Evolutionary conservation across 192 early-diverging fungal species (phyloP).

Genomic region (Rhizophagus sp.): DNA sequence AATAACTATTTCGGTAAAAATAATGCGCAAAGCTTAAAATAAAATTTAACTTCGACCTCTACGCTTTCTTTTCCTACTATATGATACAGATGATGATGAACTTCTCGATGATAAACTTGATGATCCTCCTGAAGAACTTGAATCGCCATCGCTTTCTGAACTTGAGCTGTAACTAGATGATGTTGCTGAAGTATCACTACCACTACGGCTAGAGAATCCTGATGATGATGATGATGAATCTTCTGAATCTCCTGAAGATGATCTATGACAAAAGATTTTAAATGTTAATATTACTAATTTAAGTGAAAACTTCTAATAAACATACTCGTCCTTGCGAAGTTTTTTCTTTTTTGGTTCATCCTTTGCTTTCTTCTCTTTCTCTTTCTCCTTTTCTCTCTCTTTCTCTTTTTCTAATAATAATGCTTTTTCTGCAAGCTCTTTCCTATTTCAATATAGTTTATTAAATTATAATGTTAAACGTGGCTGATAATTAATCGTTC

Average conservation of each 20-base stretch:
- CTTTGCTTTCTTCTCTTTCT: neutral
- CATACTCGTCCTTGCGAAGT: slow-evolving; percentile 2
- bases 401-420: neutral
- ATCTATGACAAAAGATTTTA: neutral
- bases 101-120: slow-evolving; percentile 3
- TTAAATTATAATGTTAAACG: neutral
- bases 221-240: slow-evolving; percentile 1
- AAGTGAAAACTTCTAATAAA: neutral
- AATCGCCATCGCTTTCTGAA: neutral
- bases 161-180: slow-evolving; percentile 3
- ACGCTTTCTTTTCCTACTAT: slow-evolving; percentile 14
- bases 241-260: neutral
- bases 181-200: neutral
- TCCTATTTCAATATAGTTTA: neutral
- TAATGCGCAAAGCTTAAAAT: neutral
- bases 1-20: neutral
- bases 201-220: neutral
- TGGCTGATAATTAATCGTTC: neutral
- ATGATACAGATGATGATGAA: neutral
- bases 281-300: neutral
- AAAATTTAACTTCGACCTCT: neutral
- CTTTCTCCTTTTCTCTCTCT: neutral
- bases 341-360: slow-evolving; percentile 5
- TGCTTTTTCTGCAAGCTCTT: neutral
- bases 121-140: neutral